phyloP scores from a whole-genome alignment of 306 rosid species.

The Malus domestica region ASM211411v1 NC_041801.1:7589001-7589500 shows the following conservation, averaged over 20 bases:
- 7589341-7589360: not conserved
- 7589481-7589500: too few relatives aligned
- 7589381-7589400: too few relatives aligned
- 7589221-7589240: too few relatives aligned
- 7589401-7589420: too few relatives aligned
- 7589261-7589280: rapidly evolving
- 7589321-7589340: rapidly evolving
- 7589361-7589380: too few relatives aligned
- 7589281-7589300: rapidly evolving
- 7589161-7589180: too few relatives aligned
- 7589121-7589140: slow-evolving; percentile 2
- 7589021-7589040: not conserved
- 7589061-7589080: not conserved
- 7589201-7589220: rapidly evolving
- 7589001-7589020: not conserved
- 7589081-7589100: slow-evolving; percentile 9
- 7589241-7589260: too few relatives aligned
- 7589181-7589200: rapidly evolving
- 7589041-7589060: not conserved
- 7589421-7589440: too few relatives aligned
- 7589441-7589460: too few relatives aligned
- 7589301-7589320: rapidly evolving
- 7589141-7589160: too few relatives aligned
- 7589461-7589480: too few relatives aligned
- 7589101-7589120: slow-evolving; percentile 29